phyloP scores from a whole-genome alignment of 768 basidiomycete genomes.

The Trametes villosa region DNA sequence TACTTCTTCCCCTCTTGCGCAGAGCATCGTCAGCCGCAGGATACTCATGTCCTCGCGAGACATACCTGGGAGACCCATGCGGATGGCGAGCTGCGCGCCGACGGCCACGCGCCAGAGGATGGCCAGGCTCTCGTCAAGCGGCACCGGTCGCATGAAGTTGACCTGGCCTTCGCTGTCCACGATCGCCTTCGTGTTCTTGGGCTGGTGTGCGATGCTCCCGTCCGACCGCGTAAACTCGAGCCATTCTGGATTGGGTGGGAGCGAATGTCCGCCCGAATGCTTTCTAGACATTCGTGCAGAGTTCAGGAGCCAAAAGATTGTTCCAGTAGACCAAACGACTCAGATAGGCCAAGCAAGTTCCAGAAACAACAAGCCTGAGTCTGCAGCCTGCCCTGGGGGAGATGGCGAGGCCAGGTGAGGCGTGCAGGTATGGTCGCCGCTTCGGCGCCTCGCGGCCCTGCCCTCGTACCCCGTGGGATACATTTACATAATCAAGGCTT shows the following conservation, averaged over 20 bases:
- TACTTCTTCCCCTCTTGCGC: slow-evolving; percentile 55
- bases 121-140: slow-evolving; percentile 51
- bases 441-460: no score
- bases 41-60: background rate
- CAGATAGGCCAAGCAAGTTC: background rate
- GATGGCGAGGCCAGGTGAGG: no score
- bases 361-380: background rate
- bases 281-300: slow-evolving; percentile 14
- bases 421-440: no score
- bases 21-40: slow-evolving; percentile 2
- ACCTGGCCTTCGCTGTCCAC: slow-evolving; percentile 67
- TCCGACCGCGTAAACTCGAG: slow-evolving; percentile 68
- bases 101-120: slow-evolving; percentile 58
- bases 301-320: background rate
- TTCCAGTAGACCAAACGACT: background rate
- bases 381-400: no score
- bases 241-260: slow-evolving; percentile 59
- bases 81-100: slow-evolving; percentile 46
- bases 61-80: slow-evolving; percentile 56
- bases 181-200: slow-evolving; percentile 53
- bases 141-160: slow-evolving; percentile 68
- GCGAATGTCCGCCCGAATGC: slow-evolving; percentile 7
- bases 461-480: no score
- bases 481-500: background rate
- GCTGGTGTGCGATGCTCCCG: slow-evolving; percentile 58